These are phyloP conservation scores for Durusdinium trenchii DNA, from an alignment of 73 alveolate genomes.

Conservation along the genomic window DNA sequence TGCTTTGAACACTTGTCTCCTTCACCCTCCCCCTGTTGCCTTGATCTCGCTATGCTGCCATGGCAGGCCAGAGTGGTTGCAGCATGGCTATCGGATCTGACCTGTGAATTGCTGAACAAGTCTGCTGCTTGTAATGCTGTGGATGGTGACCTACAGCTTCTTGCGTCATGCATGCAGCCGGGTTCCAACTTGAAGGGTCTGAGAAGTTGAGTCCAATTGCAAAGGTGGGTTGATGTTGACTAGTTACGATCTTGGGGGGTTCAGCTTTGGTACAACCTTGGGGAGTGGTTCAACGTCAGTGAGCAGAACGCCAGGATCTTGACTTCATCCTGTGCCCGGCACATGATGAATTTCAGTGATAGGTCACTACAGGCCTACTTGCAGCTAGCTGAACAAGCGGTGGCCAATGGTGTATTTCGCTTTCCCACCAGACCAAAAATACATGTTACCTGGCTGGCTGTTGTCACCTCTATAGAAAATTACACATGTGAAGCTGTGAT, in stretches of 20 bases:
- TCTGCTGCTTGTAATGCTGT: not conserved
- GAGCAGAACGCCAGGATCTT: not conserved
- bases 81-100: not conserved
- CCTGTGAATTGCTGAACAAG: not conserved
- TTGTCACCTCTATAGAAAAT: too few species aligned
- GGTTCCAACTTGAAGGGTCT: not conserved
- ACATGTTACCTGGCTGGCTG: not conserved
- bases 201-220: not conserved
- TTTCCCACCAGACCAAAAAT: not conserved
- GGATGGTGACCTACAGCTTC: not conserved
- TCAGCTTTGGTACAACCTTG: slow-evolving; percentile 6
- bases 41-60: too few species aligned
- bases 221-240: not conserved
- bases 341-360: not conserved
- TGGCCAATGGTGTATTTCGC: not conserved
- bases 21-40: not conserved
- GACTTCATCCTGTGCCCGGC: not conserved
- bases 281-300: not conserved
- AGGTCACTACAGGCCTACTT: slow-evolving; percentile 6
- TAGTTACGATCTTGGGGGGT: not conserved
- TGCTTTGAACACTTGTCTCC: not conserved
- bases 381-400: not conserved
- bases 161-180: not conserved
- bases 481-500: not conserved
- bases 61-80: not conserved